Evolutionary conservation across 768 basidiomycete species (phyloP), one percentile per base, ranked within the genome.

Genomic region (Stropharia rugosoannulata): DNA sequence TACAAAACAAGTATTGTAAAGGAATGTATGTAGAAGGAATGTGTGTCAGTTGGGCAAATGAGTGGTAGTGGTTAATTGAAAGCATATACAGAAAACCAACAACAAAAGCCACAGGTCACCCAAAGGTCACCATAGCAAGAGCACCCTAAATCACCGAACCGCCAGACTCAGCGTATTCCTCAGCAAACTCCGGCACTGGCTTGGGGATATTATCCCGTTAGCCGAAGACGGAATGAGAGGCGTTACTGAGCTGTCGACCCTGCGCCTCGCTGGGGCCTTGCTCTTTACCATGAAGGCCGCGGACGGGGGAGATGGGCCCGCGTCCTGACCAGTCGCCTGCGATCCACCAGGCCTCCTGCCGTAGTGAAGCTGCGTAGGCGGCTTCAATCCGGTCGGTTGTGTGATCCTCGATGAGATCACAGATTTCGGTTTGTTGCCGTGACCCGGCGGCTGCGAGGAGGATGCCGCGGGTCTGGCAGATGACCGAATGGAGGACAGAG

Each of bases 161-260:
- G 51, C 51, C 61, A 63, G 60, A 49, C 54, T 67, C 49, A 65
- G 43, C 16, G 57, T 64, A 48, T 59, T 63, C 41, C 64, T 64
- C 49, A 67, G 61, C 53, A 65, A 54, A 18, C 57, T 53, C 40
- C 62, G 60, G 35, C 60, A 62, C 49, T 64, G 61, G 10, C 47
- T 42, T 19, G 58, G 45, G 15, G 62, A 45, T 8, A 62, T 41
- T 0, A 47, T 41, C 8, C 54, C 57, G 39, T 55, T 52, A 12
- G 58, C 41, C 49, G 57, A 39, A 18, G 59, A 38, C 1, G 66
- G 66, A 49, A 67, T 67, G 13, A 65, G 52, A 44, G 64, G 62
- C 11, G 59, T 54, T 32, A 63, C 55, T 18, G 66, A 62, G 47
- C 56, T 61, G 8, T 59, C 54, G 51, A 57, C 57, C 36, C 61